Conservation (phyloP, 2,329 filamentous ascomycete species). For the Lachnellula occidentalis region DNA sequence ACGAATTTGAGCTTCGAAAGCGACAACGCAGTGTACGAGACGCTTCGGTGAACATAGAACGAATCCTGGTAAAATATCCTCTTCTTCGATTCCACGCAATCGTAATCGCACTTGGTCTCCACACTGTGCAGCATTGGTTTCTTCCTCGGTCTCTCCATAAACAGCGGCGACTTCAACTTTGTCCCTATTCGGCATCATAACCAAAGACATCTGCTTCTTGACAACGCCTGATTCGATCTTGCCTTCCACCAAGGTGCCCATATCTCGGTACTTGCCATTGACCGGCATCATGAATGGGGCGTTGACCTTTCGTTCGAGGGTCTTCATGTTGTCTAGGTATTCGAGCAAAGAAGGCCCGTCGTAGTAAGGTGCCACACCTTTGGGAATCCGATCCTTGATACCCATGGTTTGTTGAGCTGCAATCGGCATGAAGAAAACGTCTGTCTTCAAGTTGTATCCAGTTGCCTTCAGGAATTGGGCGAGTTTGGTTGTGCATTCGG, state of each 20-base stretch:
- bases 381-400: constrained; percentile 82
- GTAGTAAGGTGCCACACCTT: constrained; percentile 75
- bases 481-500: constrained; percentile 89
- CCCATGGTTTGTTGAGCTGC: constrained; percentile 81
- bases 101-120: constrained; percentile 93
- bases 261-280: constrained; percentile 91
- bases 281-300: constrained; percentile 99
- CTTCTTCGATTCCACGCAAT: constrained; percentile 91
- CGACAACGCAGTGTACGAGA: constrained; percentile 80
- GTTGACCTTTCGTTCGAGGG: constrained; percentile 91
- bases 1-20: constrained; percentile 94
- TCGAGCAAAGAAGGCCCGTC: constrained; percentile 86
- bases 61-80: constrained; percentile 92
- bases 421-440: constrained; percentile 93
- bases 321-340: constrained; percentile 89
- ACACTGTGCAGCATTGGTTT: constrained; percentile 73
- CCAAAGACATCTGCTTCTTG: constrained; percentile 78
- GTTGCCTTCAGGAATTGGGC: constrained; percentile 82
- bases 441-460: constrained; percentile 90
- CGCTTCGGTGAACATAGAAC: constrained; percentile 94
- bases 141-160: constrained; percentile 95
- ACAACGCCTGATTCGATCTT: constrained; percentile 93
- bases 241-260: constrained; percentile 96
- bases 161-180: constrained; percentile 75
- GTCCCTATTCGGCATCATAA: constrained; percentile 95